Base-by-base conservation (phyloP, 1,284 basidiomycete species). In the Tylopilus orsonianus region DNA sequence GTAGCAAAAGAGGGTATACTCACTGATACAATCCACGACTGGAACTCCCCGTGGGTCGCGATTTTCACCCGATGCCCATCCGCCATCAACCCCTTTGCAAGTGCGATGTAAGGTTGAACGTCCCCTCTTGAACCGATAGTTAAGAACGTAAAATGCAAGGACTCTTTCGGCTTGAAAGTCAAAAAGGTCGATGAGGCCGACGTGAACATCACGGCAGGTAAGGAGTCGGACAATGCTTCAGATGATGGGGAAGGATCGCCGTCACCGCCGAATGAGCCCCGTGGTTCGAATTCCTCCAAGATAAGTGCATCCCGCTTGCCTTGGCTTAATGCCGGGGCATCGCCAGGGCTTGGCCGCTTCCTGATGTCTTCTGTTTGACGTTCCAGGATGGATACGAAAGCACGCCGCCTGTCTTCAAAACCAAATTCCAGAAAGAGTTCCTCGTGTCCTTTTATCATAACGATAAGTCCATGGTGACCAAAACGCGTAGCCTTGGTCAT, bases 371-470 rank as follows among this genome's bases (percentile, higher is more conserved):
- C 93, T 63, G 93, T 81, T 64, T 94, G 90, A 27, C 79, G 75
- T 54, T 94, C 84, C 38, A 99, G 73, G 14, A 93, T 73, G 4
- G 67, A 67, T 14, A 88, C 78, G 61, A 95, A 93, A 4, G 85
- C 81, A 51, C 85, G 78, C 27, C 94, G 81, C 44, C 90, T 85
- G 44, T 90, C 83, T 49, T 84, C 78, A 9, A 85, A 85, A 35
- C 79, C 74, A 63, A 99, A 96, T 69, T 98, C 96, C 57, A 98
- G 88, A 73, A 98, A 99, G 2, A 99, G 75, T 64, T 99, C 96
- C 71, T 98, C 96, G 64, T 97, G 90, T 0, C 96, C 96, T 60
- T 90, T 90, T 56, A 99, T 85, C 45, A 97, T 87, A 49, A 98
- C 75, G 24, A 92, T 84, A 18, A 98, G 79, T 7, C 93, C 96